A percentile compares a stretch with the other conserved stretches of the same genome.
Conservation (phyloP, 129 eudicot species). For the Chrysanthemum makinoi region DNA sequence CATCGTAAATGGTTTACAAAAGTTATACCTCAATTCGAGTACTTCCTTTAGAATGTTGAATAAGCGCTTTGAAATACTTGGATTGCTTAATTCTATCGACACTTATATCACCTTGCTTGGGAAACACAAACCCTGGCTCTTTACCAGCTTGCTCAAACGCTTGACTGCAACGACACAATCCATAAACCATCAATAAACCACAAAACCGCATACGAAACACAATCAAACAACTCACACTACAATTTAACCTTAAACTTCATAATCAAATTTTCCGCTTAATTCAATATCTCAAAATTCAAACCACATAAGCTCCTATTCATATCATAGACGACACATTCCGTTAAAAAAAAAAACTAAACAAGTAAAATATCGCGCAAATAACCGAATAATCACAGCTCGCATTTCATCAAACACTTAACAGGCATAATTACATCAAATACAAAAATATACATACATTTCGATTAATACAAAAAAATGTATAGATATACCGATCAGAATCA, state of each 20-base stretch:
- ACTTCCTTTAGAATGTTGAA: constrained; percentile 46
- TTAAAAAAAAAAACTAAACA: too few species aligned
- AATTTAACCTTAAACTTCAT: background rate
- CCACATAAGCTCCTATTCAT: background rate
- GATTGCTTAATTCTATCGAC: constrained; percentile 74
- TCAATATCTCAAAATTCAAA: too few species aligned
- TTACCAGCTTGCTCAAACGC: constrained; percentile 91
- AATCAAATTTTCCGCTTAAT: background rate
- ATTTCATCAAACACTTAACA: too few species aligned
- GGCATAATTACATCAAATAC: too few species aligned
- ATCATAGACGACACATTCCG: too few species aligned
- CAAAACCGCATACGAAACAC: constrained; percentile 11
- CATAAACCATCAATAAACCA: constrained; percentile 8
- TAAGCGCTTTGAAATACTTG: constrained; percentile 62
- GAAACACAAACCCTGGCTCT: constrained; percentile 57
- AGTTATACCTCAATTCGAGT: constrained; percentile 23
- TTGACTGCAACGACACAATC: constrained; percentile 49
- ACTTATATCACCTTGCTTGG: constrained; percentile 54
- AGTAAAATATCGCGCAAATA: background rate
- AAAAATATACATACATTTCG: too few species aligned
- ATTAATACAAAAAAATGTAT: background rate
- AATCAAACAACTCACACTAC: background rate
- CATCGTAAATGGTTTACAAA: constrained; percentile 15
- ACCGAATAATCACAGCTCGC: too few species aligned
- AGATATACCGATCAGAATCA: constrained; percentile 64